phyloP scores from a whole-genome alignment of 108 stramenopile species.

The Cafeteria roenbergensis region DNA sequence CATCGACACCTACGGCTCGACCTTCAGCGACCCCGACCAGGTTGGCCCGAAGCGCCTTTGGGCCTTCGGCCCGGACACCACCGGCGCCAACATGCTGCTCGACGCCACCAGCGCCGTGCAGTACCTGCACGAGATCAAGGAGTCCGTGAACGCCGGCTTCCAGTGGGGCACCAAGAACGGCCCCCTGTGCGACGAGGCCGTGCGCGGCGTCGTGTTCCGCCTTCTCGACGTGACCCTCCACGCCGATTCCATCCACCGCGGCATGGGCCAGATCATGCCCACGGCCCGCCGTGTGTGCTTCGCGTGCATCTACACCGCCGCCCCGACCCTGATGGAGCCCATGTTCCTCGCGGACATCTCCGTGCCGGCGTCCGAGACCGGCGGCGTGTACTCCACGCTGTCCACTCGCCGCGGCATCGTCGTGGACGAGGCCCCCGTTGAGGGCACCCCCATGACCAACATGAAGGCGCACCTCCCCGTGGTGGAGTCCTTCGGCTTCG shows the following conservation, averaged over 20 bases:
- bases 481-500: constrained; percentile 99
- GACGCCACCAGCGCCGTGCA: constrained; percentile 99
- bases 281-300: constrained; percentile 96
- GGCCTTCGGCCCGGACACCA: constrained; percentile 98
- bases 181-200: constrained; percentile 91
- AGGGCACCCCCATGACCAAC: constrained; percentile 91
- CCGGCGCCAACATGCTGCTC: constrained; percentile 91
- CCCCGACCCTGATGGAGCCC: constrained; percentile 87
- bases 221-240: constrained; percentile 98
- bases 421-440: constrained; percentile 90
- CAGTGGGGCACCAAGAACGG: constrained; percentile 93
- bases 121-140: constrained; percentile 98
- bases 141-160: constrained; percentile 95
- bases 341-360: constrained; percentile 95
- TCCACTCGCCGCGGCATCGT: constrained; percentile 97
- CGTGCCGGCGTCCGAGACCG: constrained; percentile 95
- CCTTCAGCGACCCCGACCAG: constrained; percentile 91
- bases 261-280: constrained; percentile 99
- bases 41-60: constrained; percentile 46
- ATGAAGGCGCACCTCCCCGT: constrained; percentile 97
- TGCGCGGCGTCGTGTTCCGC: constrained; percentile 90
- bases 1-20: constrained; percentile 89
- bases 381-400: constrained; percentile 96
- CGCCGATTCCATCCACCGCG: constrained; percentile 99
- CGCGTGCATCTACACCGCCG: constrained; percentile 74